Evolutionary conservation across 306 rosid genomes (phyloP), one percentile per base, ranked within the genome.

Genomic region (Sicyos baderoa): DNA sequence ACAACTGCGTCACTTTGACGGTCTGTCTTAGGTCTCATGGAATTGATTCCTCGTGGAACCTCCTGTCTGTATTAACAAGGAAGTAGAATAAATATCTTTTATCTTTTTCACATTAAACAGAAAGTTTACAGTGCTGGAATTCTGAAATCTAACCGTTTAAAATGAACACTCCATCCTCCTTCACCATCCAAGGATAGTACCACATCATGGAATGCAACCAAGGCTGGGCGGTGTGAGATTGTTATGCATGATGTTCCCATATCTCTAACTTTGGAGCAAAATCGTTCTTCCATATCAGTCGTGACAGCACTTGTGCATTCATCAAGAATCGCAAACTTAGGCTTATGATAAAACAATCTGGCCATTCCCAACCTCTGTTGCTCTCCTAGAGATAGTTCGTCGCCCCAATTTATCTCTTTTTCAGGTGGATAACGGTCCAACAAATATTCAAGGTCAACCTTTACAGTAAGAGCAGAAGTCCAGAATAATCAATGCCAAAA

Each of bases 231-330:
- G 79, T 94, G 99, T 4, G 99, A 94, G 82, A 94, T 94, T 62
- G 99, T 94, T 75, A 94, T 94, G 91, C 99, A 94, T 23, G 99
- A 90, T 21, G 99, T 94, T 81, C 99, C 99, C 99, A 94, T 94
- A 45, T 95, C 99, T 77, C 95, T 79, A 69, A 94, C 99, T 80
- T 90, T 88, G 76, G 96, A 84, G 85, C 99, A 94, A 79, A 94
- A 94, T 9, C 99, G 90, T 76, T 94, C 99, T 84, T 94, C 99
- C 99, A 94, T 94, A 80, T 94, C 97, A 74, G 97, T 94, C 74
- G 99, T 94, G 77, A 94, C 99, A 70, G 99, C 99, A 88, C 99
- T 94, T 2, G 99, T 94, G 83, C 99, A 94, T 78, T 94, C 99
- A 68, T 94, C 99, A 71, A 94, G 97, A 85, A 94, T 94, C 69